phyloP scores from a whole-genome alignment of 148 eudicot genomes.

The Fallopia convolvulus region DNA sequence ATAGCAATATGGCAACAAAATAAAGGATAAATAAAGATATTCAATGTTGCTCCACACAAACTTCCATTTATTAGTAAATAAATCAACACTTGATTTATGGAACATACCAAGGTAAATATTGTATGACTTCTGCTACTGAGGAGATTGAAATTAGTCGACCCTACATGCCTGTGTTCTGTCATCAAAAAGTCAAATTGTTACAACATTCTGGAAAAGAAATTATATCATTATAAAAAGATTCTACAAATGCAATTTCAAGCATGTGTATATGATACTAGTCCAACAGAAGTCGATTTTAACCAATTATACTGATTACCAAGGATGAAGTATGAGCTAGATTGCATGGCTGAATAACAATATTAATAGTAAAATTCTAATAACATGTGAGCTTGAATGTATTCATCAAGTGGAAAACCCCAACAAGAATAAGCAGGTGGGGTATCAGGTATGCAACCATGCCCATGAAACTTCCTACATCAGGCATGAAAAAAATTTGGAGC shows the following conservation, averaged over 20 bases:
- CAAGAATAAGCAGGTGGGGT: background rate
- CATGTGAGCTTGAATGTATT: background rate
- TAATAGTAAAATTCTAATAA: background rate
- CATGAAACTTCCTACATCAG: background rate
- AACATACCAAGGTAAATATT: slow-evolving; percentile 88
- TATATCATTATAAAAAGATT: background rate
- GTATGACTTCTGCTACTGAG: slow-evolving; percentile 99
- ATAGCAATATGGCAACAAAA: background rate
- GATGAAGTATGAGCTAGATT: background rate
- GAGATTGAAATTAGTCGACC: slow-evolving; percentile 94
- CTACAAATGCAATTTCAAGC: background rate
- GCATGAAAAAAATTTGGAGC: background rate
- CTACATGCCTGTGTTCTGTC: slow-evolving; percentile 98
- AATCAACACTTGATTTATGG: background rate
- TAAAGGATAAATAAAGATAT: background rate
- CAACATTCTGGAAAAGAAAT: background rate
- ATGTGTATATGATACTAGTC: background rate
- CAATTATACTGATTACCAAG: background rate
- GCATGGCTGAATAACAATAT: background rate
- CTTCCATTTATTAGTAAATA: background rate
- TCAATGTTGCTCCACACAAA: background rate
- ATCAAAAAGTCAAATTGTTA: slow-evolving; percentile 16
- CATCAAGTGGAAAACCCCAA: background rate
- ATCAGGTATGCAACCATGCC: background rate
- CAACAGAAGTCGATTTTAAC: background rate